Evolutionary conservation across 306 rosid genomes (phyloP).

Genomic region (Oemleria cerasiformis): DNA sequence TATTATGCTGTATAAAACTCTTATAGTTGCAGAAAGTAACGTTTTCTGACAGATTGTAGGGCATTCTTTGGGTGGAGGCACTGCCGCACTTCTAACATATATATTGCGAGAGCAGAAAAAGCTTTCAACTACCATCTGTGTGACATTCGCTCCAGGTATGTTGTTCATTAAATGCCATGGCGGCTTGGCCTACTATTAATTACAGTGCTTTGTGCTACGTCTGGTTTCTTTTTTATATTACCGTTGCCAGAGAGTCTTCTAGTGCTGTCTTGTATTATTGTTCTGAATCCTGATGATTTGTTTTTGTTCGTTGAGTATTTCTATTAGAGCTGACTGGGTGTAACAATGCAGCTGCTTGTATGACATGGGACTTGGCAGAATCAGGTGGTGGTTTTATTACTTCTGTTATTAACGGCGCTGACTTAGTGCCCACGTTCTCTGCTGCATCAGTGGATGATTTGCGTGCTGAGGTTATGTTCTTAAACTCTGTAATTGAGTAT

Average conservation of each 20-base stretch:
- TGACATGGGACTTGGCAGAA: slow-evolving; percentile 99
- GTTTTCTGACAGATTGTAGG: slow-evolving; percentile 67
- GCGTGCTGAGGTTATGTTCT: slow-evolving; percentile 75
- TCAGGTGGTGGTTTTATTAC: slow-evolving; percentile 72
- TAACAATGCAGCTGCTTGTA: slow-evolving; percentile 83
- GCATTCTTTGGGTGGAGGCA: slow-evolving; percentile 98
- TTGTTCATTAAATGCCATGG: slow-evolving; percentile 12
- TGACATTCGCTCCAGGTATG: slow-evolving; percentile 95
- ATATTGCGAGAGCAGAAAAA: slow-evolving; percentile 85
- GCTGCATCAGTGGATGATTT: slow-evolving; percentile 94
- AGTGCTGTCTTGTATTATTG: slow-evolving; percentile 11
- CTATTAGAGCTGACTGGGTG: slow-evolving; percentile 28
- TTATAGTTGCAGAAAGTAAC: slow-evolving; percentile 4
- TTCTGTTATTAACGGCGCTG: slow-evolving; percentile 89
- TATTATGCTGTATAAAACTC: not conserved
- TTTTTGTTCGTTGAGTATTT: slow-evolving; percentile 3
- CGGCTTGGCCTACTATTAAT: slow-evolving; percentile 9
- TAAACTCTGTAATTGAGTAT: slow-evolving; percentile 2
- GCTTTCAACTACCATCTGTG: slow-evolving; percentile 64
- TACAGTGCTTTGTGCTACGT: not conserved
- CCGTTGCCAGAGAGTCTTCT: slow-evolving; percentile 6
- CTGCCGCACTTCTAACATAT: slow-evolving; percentile 90
- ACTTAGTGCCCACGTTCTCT: slow-evolving; percentile 93
- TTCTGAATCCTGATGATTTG: not conserved
- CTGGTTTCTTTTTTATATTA: slow-evolving; percentile 8